These are phyloP conservation scores for Citrullus colocynthis DNA, from an alignment of 306 rosid species.

Conservation along the genomic window DNA sequence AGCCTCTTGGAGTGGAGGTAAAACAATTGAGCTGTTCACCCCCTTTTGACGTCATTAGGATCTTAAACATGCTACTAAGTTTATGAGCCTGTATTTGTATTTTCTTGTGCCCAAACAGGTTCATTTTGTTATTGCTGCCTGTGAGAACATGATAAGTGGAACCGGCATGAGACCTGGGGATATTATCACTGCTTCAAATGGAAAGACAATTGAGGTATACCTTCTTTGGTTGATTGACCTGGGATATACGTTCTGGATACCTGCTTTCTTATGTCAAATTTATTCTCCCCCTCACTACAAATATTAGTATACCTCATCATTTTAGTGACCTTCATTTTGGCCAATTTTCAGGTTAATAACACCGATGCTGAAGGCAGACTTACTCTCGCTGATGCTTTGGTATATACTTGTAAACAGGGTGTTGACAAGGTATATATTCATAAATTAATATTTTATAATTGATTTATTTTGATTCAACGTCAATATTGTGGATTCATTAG, in stretches of 20 bases:
- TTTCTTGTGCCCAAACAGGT: conserved; percentile 41
- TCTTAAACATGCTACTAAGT: neutral
- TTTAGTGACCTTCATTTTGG: neutral
- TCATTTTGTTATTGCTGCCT: conserved; percentile 95
- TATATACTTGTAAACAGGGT: conserved; percentile 95
- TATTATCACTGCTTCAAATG: conserved; percentile 94
- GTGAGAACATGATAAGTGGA: conserved; percentile 99
- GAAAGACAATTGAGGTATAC: conserved; percentile 93
- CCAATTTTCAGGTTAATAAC: conserved; percentile 67
- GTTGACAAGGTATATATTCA: conserved; percentile 68
- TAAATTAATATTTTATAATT: neutral
- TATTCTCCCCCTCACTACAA: neutral
- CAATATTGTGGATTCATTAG: neutral
- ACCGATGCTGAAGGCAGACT: conserved; percentile 99
- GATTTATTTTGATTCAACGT: conserved; percentile 1
- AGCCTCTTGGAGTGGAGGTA: conserved; percentile 95
- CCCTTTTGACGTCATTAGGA: neutral
- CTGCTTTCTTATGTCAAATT: neutral
- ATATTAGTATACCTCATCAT: neutral
- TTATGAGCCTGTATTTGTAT: neutral
- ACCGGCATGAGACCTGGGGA: conserved; percentile 99
- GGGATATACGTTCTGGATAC: neutral
- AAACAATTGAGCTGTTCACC: conserved; percentile 9
- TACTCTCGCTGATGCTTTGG: conserved; percentile 92
- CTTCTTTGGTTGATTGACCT: neutral